Base-by-base conservation (phyloP, 768 basidiomycete species). In the Podaxis sp. region DNA sequence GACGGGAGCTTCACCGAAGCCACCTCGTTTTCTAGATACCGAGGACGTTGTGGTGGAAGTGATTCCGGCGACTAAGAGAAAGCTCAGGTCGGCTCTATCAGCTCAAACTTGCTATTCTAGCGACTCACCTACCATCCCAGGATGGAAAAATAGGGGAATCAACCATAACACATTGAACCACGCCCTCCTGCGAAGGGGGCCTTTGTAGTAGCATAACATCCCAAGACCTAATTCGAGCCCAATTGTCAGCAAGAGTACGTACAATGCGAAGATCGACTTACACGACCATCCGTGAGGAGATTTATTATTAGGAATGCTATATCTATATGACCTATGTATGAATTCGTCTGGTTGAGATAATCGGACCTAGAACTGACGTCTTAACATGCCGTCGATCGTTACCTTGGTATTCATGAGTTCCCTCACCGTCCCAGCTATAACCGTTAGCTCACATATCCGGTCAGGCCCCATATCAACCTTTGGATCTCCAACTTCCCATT, bases 231-330 rank as follows among this genome's bases (percentile, higher is more conserved):
- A n/a, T n/a, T 12, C 44, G 19, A 46, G 7, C 17, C 5, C 19
- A 51, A 1, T 51, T 2, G 24, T 51, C 12, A 24, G 49, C 8
- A 8, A 19, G 22, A 8, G 26, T 26, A 22, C 19, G 12, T 3
- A n/a, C 15, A 54, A 2, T 17, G 13, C 22, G 26, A 49, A 22
- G 15, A 1, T 46, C 1, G 4, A 48, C 57, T 33, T 28, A 59
- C 48, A 36, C 49, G 48, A 7, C 57, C 57, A 36, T 59, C 57
- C n/a, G 57, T 59, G 2, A 59, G 7, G 11, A 46, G 38, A n/a
- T 59, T 59, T n/a, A 59, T 59, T 8, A 49, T 36, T 13, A 59
- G 4, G 24, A 59, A 59, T 9, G 49, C 46, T 0, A 33, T 48
- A 13, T 48, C 44, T 17, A 59, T 49, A 48, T 33, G 19, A 11